Conservation (phyloP, 2,329 filamentous ascomycete genomes). For the Neocatenulostroma microsporum region DNA sequence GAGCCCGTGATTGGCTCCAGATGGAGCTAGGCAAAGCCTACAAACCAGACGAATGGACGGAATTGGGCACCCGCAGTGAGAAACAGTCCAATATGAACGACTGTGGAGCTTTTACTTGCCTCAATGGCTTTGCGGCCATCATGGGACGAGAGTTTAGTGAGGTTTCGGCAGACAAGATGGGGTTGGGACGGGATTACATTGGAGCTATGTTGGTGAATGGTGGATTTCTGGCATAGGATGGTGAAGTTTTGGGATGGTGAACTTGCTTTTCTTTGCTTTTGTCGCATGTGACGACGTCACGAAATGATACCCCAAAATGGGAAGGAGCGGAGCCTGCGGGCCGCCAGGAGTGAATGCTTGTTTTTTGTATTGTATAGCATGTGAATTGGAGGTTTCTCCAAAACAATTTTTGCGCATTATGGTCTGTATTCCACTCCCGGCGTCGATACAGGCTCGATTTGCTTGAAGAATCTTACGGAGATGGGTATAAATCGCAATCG, state of each 20-base stretch:
- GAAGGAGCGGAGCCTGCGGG: too few species aligned
- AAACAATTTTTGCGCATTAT: too few species aligned
- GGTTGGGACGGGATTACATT: slow-evolving; percentile 42
- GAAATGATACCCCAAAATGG: too few species aligned
- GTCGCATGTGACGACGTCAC: too few species aligned
- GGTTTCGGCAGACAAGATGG: slow-evolving; percentile 18
- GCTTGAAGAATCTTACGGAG: too few species aligned
- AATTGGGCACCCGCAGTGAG: slow-evolving; percentile 43
- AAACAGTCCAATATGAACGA: slow-evolving; percentile 61
- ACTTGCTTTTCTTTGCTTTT: too few species aligned
- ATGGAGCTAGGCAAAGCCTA: slow-evolving; percentile 52
- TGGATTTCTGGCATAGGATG: slow-evolving; percentile 44
- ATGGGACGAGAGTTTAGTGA: slow-evolving; percentile 41
- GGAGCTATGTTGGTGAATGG: slow-evolving; percentile 59
- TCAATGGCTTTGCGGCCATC: slow-evolving; percentile 58
- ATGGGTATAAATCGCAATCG: too few species aligned
- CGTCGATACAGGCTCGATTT: too few species aligned
- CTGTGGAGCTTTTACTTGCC: slow-evolving; percentile 69
- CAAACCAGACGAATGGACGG: slow-evolving; percentile 52
- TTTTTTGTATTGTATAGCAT: too few species aligned
- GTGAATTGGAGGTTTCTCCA: too few species aligned
- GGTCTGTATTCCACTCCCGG: too few species aligned
- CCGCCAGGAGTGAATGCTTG: too few species aligned
- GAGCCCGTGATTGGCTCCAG: slow-evolving; percentile 47
- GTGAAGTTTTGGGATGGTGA: neutral